phyloP scores from a whole-genome alignment of 1,284 basidiomycete species.

The Mycocalia duriaeana region DNA sequence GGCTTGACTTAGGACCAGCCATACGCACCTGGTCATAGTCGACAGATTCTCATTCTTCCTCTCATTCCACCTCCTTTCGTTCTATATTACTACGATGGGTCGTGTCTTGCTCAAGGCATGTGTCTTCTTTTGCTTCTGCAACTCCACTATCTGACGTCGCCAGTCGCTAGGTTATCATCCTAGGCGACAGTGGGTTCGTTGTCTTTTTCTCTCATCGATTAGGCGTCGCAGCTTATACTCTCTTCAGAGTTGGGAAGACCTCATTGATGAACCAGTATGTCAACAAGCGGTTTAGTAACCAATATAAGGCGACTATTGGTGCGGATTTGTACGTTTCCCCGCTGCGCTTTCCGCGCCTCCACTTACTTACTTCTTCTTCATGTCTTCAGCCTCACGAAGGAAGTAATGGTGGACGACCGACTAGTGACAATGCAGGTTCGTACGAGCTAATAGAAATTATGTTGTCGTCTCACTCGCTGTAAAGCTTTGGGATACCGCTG shows the following conservation, averaged over 20 bases:
- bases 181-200: conserved; percentile 93
- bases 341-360: conserved; percentile 2
- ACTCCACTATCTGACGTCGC: background rate
- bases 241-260: conserved; percentile 91
- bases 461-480: no score
- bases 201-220: conserved; percentile 9
- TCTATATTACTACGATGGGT: background rate
- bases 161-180: conserved; percentile 82
- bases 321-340: conserved; percentile 71
- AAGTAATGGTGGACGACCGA: conserved; percentile 97
- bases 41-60: conserved; percentile 15
- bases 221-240: conserved; percentile 11
- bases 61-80: background rate
- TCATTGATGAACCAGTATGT: conserved; percentile 99
- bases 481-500: conserved; percentile 99
- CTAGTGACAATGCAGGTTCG: conserved; percentile 98
- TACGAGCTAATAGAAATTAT: no score
- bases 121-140: background rate
- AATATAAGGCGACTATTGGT: conserved; percentile 98
- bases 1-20: no score
- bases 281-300: conserved; percentile 99
- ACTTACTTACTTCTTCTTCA: conserved; percentile 13
- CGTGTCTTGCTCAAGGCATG: background rate
- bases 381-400: conserved; percentile 82
- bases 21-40: no score